These are phyloP conservation scores for Talaromyces sp. DNA, from an alignment of 2,329 filamentous ascomycete species.

Conservation along the genomic window DNA sequence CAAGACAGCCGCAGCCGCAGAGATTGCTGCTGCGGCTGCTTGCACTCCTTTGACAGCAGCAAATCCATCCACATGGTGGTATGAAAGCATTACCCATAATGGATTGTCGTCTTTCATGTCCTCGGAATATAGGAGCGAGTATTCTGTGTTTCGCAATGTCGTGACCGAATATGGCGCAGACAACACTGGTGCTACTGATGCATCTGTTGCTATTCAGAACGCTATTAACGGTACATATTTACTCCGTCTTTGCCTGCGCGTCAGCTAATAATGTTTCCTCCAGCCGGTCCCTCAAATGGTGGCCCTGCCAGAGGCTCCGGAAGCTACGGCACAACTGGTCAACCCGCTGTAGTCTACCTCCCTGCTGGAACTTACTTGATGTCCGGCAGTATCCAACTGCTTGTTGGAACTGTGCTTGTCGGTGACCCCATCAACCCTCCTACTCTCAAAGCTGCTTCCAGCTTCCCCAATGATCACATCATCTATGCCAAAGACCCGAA, in stretches of 20 bases:
- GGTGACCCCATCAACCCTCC: conserved; percentile 32
- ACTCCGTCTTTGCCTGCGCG: not conserved
- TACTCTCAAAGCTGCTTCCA: conserved; percentile 25
- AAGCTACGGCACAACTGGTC: conserved; percentile 29
- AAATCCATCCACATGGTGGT: conserved; percentile 21
- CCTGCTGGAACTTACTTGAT: conserved; percentile 29
- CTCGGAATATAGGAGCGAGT: conserved; percentile 26
- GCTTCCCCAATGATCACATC: conserved; percentile 28
- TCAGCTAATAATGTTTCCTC: not conserved
- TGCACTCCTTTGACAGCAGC: conserved; percentile 17
- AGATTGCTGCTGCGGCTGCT: conserved; percentile 1
- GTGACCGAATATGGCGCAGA: conserved; percentile 34
- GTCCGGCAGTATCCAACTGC: conserved; percentile 25
- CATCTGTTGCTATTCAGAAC: conserved; percentile 28
- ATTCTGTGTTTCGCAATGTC: conserved; percentile 36
- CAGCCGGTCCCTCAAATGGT: conserved; percentile 25
- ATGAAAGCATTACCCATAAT: conserved; percentile 29
- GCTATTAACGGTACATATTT: conserved; percentile 27
- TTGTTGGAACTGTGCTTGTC: conserved; percentile 30
- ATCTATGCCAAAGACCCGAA: conserved; percentile 27
- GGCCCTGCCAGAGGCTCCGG: conserved; percentile 26
- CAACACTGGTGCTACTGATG: conserved; percentile 30
- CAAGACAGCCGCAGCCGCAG: not conserved
- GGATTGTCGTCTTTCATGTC: conserved; percentile 29
- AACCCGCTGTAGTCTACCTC: conserved; percentile 29